Conservation (phyloP, 495 filamentous ascomycete genomes). For the Pseudoneurospora amorphoporcata region DNA sequence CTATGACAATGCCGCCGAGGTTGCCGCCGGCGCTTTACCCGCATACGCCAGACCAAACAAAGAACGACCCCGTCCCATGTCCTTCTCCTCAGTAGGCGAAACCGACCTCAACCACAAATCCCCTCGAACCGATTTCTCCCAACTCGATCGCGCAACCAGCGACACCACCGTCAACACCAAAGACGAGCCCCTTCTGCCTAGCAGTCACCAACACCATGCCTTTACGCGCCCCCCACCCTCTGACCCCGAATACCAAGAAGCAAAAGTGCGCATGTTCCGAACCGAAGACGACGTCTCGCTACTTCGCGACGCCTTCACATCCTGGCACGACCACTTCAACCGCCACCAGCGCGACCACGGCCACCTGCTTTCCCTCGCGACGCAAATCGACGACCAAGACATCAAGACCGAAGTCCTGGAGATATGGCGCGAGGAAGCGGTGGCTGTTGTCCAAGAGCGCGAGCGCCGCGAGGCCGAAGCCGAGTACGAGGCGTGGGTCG, state of each 20-base stretch:
- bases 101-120: conserved; percentile 8
- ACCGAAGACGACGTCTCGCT: conserved; percentile 6
- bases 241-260: conserved; percentile 9
- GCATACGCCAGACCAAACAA: conserved; percentile 8
- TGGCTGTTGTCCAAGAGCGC: conserved; percentile 2
- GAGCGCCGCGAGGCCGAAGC: conserved; percentile 10
- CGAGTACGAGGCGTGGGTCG: conserved; percentile 13
- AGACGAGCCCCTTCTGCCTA: conserved; percentile 3
- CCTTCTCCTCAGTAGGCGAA: conserved; percentile 11
- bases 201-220: background rate
- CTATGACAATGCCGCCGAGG: background rate
- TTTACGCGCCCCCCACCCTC: conserved; percentile 1
- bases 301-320: conserved; percentile 3
- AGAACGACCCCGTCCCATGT: conserved; percentile 4
- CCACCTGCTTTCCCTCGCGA: conserved; percentile 3
- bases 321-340: conserved; percentile 9
- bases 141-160: conserved; percentile 4
- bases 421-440: conserved; percentile 15
- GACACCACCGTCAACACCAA: conserved; percentile 9
- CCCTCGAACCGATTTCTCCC: conserved; percentile 5
- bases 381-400: conserved; percentile 14
- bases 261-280: conserved; percentile 8
- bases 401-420: conserved; percentile 15
- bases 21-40: conserved; percentile 1
- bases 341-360: conserved; percentile 1